Base-by-base conservation (phyloP, 495 filamentous ascomycete species). In the Penicillium paradoxum region DNA sequence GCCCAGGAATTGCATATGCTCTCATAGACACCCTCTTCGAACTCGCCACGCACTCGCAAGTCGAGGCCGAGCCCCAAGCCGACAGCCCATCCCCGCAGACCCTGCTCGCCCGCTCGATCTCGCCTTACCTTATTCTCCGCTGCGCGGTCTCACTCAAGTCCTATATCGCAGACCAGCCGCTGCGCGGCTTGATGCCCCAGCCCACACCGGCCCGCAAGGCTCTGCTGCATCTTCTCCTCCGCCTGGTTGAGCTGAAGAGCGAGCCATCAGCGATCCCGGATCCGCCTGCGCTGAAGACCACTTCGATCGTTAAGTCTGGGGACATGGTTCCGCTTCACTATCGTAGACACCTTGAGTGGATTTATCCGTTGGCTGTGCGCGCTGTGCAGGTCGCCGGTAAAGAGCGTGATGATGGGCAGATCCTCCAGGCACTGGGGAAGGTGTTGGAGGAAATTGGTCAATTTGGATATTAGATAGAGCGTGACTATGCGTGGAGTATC, bases 111-210 rank as follows among this genome's bases (percentile, higher is more conserved):
- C 79, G 83, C 58, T 86, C 86, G 1, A 82, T 87, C 2, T 85
- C 89, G 3, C 90, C 91, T 0, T 93, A 90, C 56, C 74, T 97
- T 0, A 88, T 97, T 43, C 76, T 96, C 4, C 84, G 93, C 5
- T 83, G 83, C 21, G 90, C 88, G 1, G 73, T 96, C 7, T 83
- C 89, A 1, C 67, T 98, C 25, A 83, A 89, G 44, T 75, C 83
- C 3, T 97, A 95, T 60, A 85, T 92, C 40, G 87, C 90, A 5
- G 93, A 98, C 67, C 93, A 97, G 60, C 93, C 93, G 14, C 74
- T 98, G 10, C 78, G 93, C 14, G 95, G 93, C 0, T 75, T 83
- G n/a, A 91, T 93, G 86, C 93, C 93, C 27, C 90, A 95, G 66
- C 93, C 93, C 4, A 78, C 86, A 13, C 82, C 82, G 0, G 89